These are phyloP conservation scores for Anastatica hierochuntica DNA, from an alignment of 345 rosid species.

Conservation along the genomic window DNA sequence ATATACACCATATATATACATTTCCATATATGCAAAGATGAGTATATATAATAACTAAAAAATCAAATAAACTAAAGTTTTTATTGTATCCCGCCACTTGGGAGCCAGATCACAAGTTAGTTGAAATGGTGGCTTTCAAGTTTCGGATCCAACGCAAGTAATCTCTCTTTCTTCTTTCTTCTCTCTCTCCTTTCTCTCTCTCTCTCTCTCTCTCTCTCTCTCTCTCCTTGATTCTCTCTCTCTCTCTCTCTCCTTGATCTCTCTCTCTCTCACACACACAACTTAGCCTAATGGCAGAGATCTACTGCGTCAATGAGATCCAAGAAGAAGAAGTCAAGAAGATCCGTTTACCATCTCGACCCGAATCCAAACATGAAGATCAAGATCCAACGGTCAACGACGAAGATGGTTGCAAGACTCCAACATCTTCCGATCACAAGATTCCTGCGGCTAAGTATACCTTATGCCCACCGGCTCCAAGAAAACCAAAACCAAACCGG, in stretches of 20 bases:
- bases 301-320: conserved; percentile 20
- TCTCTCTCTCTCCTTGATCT: no score
- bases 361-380: conserved; percentile 10
- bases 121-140: conserved; percentile 32
- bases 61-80: conserved; percentile 13
- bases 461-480: conserved; percentile 52
- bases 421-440: conserved; percentile 40
- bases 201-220: not conserved
- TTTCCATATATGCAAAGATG: not conserved
- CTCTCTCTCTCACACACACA: not conserved
- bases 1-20: no score
- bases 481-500: conserved; percentile 24
- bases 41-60: not conserved
- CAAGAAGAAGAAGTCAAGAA: conserved; percentile 27
- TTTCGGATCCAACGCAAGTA: conserved; percentile 36
- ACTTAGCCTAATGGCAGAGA: conserved; percentile 23
- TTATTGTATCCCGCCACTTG: conserved; percentile 27
- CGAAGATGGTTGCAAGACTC: conserved; percentile 52
- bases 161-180: not conserved
- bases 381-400: conserved; percentile 19
- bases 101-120: conserved; percentile 31
- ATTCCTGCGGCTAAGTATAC: conserved; percentile 28
- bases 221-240: not conserved
- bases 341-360: conserved; percentile 13
- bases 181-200: not conserved